Evolutionary conservation across 305 asterid species (phyloP).

Genomic region (Solanum aculeatissimum): DNA sequence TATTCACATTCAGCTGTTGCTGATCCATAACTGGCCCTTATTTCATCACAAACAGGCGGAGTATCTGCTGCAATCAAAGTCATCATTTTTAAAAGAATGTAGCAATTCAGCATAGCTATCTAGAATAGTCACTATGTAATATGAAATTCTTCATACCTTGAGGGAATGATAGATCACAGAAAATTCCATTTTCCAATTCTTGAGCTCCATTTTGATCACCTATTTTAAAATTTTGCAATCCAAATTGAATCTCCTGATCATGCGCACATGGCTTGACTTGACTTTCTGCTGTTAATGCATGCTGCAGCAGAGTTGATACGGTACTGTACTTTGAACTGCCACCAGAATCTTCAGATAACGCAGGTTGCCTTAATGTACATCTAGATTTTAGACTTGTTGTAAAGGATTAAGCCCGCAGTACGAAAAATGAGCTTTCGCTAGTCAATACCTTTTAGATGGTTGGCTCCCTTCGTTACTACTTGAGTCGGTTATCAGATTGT

Average conservation of each 20-base stretch:
- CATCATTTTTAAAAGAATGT: background rate
- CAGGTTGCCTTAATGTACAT: conserved; percentile 54
- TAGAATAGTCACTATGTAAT: background rate
- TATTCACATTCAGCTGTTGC: conserved; percentile 20
- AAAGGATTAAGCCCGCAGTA: conserved; percentile 1
- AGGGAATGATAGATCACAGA: conserved; percentile 17
- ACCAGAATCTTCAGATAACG: conserved; percentile 21
- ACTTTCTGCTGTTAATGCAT: conserved; percentile 25
- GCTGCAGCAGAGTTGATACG: conserved; percentile 46
- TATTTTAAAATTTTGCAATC: conserved; percentile 22
- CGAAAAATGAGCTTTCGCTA: background rate
- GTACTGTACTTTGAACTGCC: conserved; percentile 53
- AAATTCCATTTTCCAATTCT: conserved; percentile 28
- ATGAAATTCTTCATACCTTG: conserved; percentile 30
- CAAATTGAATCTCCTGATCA: conserved; percentile 16
- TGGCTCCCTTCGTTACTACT: conserved; percentile 35
- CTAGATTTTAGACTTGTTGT: conserved; percentile 15
- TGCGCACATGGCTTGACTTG: conserved; percentile 31
- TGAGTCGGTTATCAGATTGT: conserved; percentile 48
- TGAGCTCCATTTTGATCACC: conserved; percentile 28
- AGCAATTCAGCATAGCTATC: background rate
- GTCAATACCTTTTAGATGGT: conserved; percentile 57
- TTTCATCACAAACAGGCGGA: conserved; percentile 20
- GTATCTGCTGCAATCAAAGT: conserved; percentile 16
- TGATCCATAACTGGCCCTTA: conserved; percentile 12